These are phyloP conservation scores for Hibiscus mutabilis DNA, from an alignment of 345 rosid species.

Conservation along the genomic window DNA sequence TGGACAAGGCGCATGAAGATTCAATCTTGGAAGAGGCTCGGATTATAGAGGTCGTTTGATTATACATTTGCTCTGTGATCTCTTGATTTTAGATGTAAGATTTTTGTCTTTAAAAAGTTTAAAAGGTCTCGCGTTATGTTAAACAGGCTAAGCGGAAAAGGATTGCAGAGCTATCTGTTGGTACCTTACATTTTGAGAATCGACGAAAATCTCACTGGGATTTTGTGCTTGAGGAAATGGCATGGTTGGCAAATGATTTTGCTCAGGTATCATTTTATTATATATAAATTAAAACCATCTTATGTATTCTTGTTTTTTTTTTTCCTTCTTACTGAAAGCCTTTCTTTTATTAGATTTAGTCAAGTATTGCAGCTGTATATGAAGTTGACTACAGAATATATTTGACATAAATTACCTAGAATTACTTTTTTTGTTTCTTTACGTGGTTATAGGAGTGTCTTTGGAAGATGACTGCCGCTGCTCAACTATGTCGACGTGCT, in stretches of 20 bases:
- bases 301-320: too few species aligned
- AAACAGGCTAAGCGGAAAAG: conserved; percentile 84
- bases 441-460: conserved; percentile 67
- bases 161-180: conserved; percentile 75
- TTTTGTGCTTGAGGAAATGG: conserved; percentile 97
- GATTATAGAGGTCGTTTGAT: conserved; percentile 58
- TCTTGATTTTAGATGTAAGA: conserved; percentile 5
- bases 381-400: background rate
- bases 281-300: conserved; percentile 2
- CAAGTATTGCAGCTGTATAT: background rate
- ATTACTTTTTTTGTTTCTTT: background rate
- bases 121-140: conserved; percentile 18
- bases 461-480: conserved; percentile 96
- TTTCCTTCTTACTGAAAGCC: background rate
- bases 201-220: conserved; percentile 75
- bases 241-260: conserved; percentile 98
- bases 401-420: background rate
- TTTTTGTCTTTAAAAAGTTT: conserved; percentile 11
- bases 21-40: conserved; percentile 89
- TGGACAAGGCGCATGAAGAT: conserved; percentile 66
- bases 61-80: conserved; percentile 12
- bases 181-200: conserved; percentile 36
- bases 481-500: conserved; percentile 66
- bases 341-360: too few species aligned
- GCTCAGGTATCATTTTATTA: conserved; percentile 61